Evolutionary conservation across 2,329 filamentous ascomycete species (phyloP), one percentile per base, ranked within the genome.

Genomic region (Elsinoe perseae): DNA sequence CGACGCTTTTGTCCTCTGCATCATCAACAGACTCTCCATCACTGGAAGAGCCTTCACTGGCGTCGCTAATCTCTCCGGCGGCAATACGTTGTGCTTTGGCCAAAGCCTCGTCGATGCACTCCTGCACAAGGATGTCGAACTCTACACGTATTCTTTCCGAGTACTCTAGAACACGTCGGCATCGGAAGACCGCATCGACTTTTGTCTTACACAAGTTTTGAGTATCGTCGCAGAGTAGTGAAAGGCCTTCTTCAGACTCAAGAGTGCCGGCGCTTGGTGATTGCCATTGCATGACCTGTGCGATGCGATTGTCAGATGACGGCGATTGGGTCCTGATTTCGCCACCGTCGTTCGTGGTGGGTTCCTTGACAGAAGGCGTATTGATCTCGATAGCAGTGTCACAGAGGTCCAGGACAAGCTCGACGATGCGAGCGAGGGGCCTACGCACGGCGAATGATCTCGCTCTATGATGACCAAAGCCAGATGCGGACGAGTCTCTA

Each of bases 311-410:
- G 68, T 98, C 93, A 0, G 95, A 98, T 66, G 96, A 89, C 0
- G 93, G 93, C 3, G 93, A 98, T 67, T 96, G 87, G 0, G 92
- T 95, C 46, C 92, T 84, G 60, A 97, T 84, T 60, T 95, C 90
- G 50, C 87, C 85, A 6, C 73, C 72, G 36, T 81, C 78, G 61
- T 85, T 81, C 1, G 81, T 77, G 7, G 84, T 80, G 2, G 82
- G 79, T 62, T 97, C 92, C 66, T 95, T 97, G 72, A 98, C 87
- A 4, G 91, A 86, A 4, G 93, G 92, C 3, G 89, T 91, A 72
- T 86, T 97, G 66, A 98, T 92, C 70, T 98, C 95, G 46, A 96
- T 80, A 3, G 93, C 86, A 1, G 93, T 98, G 68, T 98, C 93
- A 67, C 93, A 97, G 16, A 98, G 80, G 71, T 98, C 93, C 50